A percentile compares a stretch with the other conserved stretches of the same genome.
phyloP scores from a whole-genome alignment of 208 protist genomes.

The Leishmania martiniquensis region DNA sequence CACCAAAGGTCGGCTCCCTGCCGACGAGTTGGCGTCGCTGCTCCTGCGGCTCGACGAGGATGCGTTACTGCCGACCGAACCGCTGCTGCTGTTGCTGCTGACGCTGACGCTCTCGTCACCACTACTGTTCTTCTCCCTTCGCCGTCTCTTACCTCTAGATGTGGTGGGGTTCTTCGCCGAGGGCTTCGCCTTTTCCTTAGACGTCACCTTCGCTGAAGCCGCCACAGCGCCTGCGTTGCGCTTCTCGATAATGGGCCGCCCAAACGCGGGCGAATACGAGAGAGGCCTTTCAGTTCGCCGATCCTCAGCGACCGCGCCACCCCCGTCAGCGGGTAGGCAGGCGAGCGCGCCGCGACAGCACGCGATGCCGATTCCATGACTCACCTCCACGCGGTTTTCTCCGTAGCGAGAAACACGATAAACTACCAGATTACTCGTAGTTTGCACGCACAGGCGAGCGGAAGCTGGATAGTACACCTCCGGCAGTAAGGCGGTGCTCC shows the following conservation, averaged over 20 bases:
- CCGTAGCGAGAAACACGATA: conserved; percentile 68
- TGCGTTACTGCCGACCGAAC: background rate
- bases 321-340: background rate
- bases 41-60: background rate
- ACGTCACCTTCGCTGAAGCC: background rate
- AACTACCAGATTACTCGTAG: conserved; percentile 60
- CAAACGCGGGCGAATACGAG: background rate
- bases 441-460: conserved; percentile 68
- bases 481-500: conserved; percentile 51
- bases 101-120: background rate
- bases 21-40: background rate
- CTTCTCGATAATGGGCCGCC: background rate
- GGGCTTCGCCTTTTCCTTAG: background rate
- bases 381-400: conserved; percentile 25
- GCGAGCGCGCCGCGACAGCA: conserved; percentile 15
- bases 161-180: background rate
- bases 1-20: background rate
- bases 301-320: background rate
- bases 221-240: background rate
- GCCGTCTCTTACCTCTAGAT: background rate
- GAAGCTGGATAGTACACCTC: conserved; percentile 67
- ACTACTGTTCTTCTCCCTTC: conserved; percentile 12
- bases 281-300: background rate
- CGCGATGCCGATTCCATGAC: conserved; percentile 47
- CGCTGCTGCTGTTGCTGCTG: conserved; percentile 10